Percentiles rank a stretch among this genome's conserved stretches.
phyloP scores from a whole-genome alignment of 805 yeast genomes.

The Kuraishia piskuri region DNA sequence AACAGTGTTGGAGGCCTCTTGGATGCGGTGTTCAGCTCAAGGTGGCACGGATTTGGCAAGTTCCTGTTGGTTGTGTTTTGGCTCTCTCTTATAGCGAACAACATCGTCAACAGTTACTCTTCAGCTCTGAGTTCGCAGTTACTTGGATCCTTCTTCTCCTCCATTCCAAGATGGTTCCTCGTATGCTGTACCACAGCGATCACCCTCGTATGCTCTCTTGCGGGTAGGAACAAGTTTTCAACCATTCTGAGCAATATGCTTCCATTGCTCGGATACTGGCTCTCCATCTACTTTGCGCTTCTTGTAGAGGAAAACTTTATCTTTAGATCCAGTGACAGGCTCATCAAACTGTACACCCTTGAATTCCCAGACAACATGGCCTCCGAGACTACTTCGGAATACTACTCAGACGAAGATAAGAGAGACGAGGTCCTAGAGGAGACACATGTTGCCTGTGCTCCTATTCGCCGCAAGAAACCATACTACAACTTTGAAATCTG shows the following conservation, averaged over 20 bases:
- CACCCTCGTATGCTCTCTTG: conserved; percentile 64
- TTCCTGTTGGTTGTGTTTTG: conserved; percentile 62
- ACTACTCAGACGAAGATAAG: neutral
- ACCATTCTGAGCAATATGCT: conserved; percentile 70
- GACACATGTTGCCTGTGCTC: neutral
- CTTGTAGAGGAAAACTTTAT: conserved; percentile 64
- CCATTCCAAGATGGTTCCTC: conserved; percentile 76
- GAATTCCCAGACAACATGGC: conserved; percentile 26
- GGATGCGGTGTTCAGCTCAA: conserved; percentile 43
- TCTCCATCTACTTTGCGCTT: conserved; percentile 68
- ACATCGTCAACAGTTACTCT: conserved; percentile 73
- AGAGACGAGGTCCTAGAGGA: neutral
- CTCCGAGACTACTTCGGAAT: neutral
- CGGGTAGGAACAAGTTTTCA: conserved; percentile 66
- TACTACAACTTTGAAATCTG: conserved; percentile 69
- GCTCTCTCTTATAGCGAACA: conserved; percentile 73
- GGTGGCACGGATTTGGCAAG: conserved; percentile 75
- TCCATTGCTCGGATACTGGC: conserved; percentile 92
- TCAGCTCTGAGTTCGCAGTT: conserved; percentile 76
- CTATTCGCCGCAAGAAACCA: conserved; percentile 10
- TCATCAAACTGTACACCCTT: conserved; percentile 31
- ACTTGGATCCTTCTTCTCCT: conserved; percentile 37
- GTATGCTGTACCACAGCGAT: conserved; percentile 53
- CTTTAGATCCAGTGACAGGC: conserved; percentile 45
- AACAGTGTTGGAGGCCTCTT: conserved; percentile 74